These are phyloP conservation scores for Eremomyces bilateralis DNA, from an alignment of 495 filamentous ascomycete genomes.

Conservation along the genomic window DNA sequence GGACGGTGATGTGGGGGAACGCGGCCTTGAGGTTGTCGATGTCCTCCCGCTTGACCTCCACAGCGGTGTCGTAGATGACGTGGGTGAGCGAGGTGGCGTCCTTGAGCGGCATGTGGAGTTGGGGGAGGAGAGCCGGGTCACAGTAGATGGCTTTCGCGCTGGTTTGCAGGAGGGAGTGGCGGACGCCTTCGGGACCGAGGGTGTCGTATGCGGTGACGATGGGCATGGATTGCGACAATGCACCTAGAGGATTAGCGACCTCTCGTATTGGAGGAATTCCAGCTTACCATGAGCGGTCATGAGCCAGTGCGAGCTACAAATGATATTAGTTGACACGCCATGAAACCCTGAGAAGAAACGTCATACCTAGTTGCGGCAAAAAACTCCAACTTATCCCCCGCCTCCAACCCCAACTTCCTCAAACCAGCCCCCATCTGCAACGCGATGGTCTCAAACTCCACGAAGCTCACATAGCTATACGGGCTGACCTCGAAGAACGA, in stretches of 20 bases:
- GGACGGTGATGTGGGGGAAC: conserved; percentile 44
- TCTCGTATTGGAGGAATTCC: not conserved
- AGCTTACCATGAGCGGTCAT: conserved; percentile 17
- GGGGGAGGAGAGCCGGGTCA: conserved; percentile 63
- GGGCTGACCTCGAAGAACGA: conserved; percentile 80
- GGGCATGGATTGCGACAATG: conserved; percentile 69
- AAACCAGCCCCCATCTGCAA: conserved; percentile 50
- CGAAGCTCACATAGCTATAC: conserved; percentile 73
- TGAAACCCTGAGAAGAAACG: not conserved
- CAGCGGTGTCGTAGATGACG: conserved; percentile 76
- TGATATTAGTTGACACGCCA: not conserved
- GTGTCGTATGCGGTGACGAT: conserved; percentile 98
- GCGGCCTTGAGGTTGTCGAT: conserved; percentile 58
- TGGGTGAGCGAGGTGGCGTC: conserved; percentile 56
- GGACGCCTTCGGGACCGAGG: conserved; percentile 77
- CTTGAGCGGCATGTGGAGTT: conserved; percentile 62
- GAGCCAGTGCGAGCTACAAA: conserved; percentile 18
- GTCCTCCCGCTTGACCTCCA: conserved; percentile 53
- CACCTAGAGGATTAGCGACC: conserved; percentile 4
- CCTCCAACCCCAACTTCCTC: conserved; percentile 55
- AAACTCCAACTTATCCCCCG: conserved; percentile 58
- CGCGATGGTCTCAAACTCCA: conserved; percentile 62
- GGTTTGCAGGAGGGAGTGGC: conserved; percentile 79
- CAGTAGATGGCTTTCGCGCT: conserved; percentile 74
- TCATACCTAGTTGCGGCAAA: conserved; percentile 49